Evolutionary conservation across 495 filamentous ascomycete genomes (phyloP).

Genomic region (Mytilinidion resinicola): DNA sequence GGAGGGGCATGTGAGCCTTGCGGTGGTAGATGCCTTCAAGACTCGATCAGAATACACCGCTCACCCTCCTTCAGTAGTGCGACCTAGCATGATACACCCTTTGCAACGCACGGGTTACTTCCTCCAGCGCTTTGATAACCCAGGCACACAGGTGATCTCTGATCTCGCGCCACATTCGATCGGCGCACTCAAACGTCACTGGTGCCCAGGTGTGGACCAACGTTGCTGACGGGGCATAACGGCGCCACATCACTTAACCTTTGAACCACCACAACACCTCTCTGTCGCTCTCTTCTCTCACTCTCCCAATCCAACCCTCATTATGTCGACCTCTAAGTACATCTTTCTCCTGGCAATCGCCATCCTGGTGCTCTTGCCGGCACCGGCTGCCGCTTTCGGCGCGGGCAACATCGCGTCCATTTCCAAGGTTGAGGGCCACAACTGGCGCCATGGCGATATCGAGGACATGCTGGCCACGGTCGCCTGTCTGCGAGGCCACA

Average conservation of each 20-base stretch:
- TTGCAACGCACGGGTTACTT: too few species aligned
- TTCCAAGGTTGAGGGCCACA: slow-evolving; percentile 85
- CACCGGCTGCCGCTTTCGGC: slow-evolving; percentile 70
- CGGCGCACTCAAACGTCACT: too few species aligned
- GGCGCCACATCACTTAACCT: background rate
- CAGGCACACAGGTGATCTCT: too few species aligned
- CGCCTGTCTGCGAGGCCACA: slow-evolving; percentile 80
- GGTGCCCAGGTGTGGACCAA: too few species aligned
- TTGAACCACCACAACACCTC: background rate
- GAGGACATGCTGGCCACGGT: slow-evolving; percentile 90
- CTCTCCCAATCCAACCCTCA: background rate
- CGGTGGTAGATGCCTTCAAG: too few species aligned
- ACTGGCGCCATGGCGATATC: slow-evolving; percentile 92
- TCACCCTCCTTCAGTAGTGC: too few species aligned
- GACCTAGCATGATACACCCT: too few species aligned
- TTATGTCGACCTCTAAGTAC: slow-evolving; percentile 20
- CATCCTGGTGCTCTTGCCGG: slow-evolving; percentile 55
- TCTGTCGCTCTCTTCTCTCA: background rate
- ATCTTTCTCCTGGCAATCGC: slow-evolving; percentile 27
- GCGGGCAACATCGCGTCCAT: slow-evolving; percentile 95
- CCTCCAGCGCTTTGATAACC: too few species aligned
- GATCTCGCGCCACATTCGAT: too few species aligned
- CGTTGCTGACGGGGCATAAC: background rate
- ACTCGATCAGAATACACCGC: too few species aligned
- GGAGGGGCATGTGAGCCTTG: too few species aligned